Evolutionary conservation across 306 rosid genomes (phyloP).

Genomic region (Senna siamea): DNA sequence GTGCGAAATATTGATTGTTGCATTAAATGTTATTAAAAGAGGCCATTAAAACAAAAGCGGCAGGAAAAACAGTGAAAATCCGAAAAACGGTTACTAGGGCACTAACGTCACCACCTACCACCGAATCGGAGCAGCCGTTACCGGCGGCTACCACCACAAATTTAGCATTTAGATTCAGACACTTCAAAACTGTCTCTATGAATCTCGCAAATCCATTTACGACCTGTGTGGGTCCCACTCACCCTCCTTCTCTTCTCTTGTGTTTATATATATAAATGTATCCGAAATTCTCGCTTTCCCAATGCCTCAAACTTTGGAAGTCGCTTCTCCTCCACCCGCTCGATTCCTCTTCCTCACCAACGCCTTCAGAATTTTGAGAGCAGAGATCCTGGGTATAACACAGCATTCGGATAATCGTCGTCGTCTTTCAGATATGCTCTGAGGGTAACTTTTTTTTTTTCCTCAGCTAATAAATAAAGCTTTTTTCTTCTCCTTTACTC

Average conservation of each 20-base stretch:
- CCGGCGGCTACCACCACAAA: neutral
- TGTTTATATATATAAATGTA: neutral
- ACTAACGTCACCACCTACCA: neutral
- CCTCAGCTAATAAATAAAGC: no score
- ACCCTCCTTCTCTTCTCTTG: neutral
- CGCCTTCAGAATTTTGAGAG: neutral
- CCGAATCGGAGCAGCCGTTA: neutral
- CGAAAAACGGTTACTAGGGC: neutral
- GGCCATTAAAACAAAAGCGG: no score
- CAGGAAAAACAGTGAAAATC: no score
- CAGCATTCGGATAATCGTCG: neutral
- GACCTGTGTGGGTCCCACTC: neutral
- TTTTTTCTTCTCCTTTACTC: neutral
- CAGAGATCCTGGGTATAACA: neutral
- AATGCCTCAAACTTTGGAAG: neutral
- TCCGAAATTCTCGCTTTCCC: neutral
- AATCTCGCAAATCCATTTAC: neutral
- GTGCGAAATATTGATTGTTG: no score
- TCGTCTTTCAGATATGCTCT: neutral
- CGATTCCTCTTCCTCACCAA: constrained; percentile 16
- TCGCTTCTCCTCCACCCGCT: constrained; percentile 30
- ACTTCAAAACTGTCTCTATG: neutral
- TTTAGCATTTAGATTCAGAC: neutral
- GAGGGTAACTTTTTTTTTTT: neutral
- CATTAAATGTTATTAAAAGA: no score